Evolutionary conservation across 345 rosid species (phyloP).

Genomic region (Firmiana major): DNA sequence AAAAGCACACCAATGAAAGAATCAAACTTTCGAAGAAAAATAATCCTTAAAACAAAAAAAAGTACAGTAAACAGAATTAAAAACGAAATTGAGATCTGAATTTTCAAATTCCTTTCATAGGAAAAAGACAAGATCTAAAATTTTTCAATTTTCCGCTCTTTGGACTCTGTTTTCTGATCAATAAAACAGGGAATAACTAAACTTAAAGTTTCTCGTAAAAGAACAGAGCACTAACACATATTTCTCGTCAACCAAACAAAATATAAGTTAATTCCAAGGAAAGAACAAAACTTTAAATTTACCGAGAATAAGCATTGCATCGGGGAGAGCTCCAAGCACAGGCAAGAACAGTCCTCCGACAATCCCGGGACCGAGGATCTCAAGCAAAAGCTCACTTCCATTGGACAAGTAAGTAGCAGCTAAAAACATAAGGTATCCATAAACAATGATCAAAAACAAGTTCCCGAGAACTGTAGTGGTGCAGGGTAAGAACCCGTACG

Average conservation of each 20-base stretch:
- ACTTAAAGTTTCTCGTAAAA: neutral
- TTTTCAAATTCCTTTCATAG: neutral
- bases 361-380: slow-evolving; percentile 96
- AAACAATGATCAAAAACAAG: slow-evolving; percentile 68
- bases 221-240: neutral
- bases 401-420: slow-evolving; percentile 77
- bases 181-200: neutral
- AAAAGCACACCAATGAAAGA: neutral
- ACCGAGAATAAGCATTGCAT: slow-evolving; percentile 97
- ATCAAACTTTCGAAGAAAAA: neutral
- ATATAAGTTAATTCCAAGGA: neutral
- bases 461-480: slow-evolving; percentile 72
- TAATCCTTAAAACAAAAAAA: neutral
- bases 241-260: neutral
- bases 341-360: slow-evolving; percentile 94
- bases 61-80: neutral
- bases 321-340: slow-evolving; percentile 91
- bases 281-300: neutral
- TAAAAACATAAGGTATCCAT: slow-evolving; percentile 74
- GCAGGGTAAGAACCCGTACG: slow-evolving; percentile 95
- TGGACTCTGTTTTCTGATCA: neutral
- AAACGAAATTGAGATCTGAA: neutral
- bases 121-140: neutral
- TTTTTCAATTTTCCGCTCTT: neutral
- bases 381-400: slow-evolving; percentile 90